These are phyloP conservation scores for Purshia tridentata DNA, from an alignment of 306 rosid genomes.

Conservation along the genomic window DNA sequence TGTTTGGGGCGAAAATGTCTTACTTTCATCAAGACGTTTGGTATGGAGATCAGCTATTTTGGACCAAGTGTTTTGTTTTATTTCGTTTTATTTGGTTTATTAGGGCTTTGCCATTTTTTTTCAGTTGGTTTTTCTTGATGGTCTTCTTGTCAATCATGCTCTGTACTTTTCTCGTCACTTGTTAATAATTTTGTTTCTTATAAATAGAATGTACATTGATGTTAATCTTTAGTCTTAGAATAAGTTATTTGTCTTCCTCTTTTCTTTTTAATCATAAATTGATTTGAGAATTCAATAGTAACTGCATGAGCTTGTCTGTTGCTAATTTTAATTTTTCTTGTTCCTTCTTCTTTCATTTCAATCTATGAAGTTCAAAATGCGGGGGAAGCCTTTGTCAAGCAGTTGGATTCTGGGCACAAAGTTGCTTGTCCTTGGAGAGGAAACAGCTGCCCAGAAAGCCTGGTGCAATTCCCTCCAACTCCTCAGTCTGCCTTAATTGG, in stretches of 20 bases:
- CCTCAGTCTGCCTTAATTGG: slow-evolving; percentile 87
- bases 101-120: not conserved
- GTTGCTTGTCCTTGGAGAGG: slow-evolving; percentile 92
- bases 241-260: slow-evolving; percentile 8
- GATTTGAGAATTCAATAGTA: slow-evolving; percentile 5
- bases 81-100: not conserved
- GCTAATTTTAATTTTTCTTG: slow-evolving; percentile 13
- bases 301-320: slow-evolving; percentile 26
- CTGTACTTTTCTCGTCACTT: not conserved
- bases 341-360: slow-evolving; percentile 30
- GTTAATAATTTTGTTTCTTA: not conserved
- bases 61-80: not conserved
- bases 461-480: slow-evolving; percentile 97
- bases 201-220: not conserved
- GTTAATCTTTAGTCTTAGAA: slow-evolving; percentile 4
- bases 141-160: not conserved
- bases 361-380: slow-evolving; percentile 67
- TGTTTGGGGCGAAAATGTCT: not conserved
- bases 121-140: not conserved
- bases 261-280: slow-evolving; percentile 12
- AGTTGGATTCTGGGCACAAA: slow-evolving; percentile 83
- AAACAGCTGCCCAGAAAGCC: slow-evolving; percentile 93
- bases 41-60: not conserved
- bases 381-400: slow-evolving; percentile 71
- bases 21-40: not conserved